Conservation (phyloP, 129 eudicot species). For the Chrysanthemum makinoi region DNA sequence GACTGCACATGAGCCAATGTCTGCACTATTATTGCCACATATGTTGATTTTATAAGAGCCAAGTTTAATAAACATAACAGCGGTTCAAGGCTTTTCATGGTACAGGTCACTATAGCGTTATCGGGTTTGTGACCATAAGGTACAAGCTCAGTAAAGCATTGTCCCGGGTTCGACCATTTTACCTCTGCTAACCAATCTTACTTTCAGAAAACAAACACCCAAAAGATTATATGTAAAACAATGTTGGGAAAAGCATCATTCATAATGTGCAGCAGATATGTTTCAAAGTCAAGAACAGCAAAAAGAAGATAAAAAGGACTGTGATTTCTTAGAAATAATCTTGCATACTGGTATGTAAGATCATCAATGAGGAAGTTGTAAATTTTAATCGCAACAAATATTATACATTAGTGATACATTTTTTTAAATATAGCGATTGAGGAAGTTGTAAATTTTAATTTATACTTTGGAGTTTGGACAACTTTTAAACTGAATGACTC, state of each 20-base stretch:
- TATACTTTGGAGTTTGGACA: neutral
- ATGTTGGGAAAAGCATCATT: neutral
- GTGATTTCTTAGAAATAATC: too few species aligned
- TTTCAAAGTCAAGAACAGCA: too few species aligned
- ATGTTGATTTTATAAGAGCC: too few species aligned
- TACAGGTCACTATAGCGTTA: neutral
- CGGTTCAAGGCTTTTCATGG: too few species aligned
- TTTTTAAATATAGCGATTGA: neutral
- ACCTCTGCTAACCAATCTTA: neutral
- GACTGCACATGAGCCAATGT: slow-evolving; percentile 79
- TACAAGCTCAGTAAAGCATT: neutral
- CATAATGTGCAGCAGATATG: too few species aligned
- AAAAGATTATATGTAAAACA: slow-evolving; percentile 15
- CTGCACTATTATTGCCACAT: too few species aligned
- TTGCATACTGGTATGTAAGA: too few species aligned
- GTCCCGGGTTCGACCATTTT: neutral
- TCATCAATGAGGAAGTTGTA: too few species aligned
- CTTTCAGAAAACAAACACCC: neutral
- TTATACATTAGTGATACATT: too few species aligned
- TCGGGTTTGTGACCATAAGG: neutral
- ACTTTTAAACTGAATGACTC: neutral
- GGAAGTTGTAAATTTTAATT: neutral
- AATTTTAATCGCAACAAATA: too few species aligned
- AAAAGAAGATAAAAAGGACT: too few species aligned
- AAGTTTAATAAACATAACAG: too few species aligned